Conservation (phyloP, 192 early-diverging fungal genomes). For the Rhizophagus prolifer region DNA sequence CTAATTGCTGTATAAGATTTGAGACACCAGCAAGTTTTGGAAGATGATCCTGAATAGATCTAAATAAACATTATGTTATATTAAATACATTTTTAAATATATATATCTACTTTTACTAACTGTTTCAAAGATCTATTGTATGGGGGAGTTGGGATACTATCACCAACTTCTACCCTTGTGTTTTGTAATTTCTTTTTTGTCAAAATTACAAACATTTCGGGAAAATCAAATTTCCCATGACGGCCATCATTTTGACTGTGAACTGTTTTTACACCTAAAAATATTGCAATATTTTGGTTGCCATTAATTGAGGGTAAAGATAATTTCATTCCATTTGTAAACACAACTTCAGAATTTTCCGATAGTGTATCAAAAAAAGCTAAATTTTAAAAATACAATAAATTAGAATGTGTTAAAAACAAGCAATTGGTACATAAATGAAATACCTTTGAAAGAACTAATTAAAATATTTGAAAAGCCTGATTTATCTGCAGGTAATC, state of each 20-base stretch:
- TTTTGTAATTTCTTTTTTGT: conserved; percentile 32
- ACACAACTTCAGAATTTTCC: conserved; percentile 29
- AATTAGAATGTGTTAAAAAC: neutral
- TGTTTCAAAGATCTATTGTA: conserved; percentile 11
- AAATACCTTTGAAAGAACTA: conserved; percentile 12
- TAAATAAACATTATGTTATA: neutral
- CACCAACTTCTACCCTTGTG: conserved; percentile 43
- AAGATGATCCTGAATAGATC: neutral
- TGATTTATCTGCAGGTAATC: conserved; percentile 17
- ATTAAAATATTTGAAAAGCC: conserved; percentile 29
- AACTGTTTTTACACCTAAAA: conserved; percentile 40
- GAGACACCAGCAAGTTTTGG: conserved; percentile 32
- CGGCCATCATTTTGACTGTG: conserved; percentile 16
- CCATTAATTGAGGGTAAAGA: conserved; percentile 31
- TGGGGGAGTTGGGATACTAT: conserved; percentile 7
- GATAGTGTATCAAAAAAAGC: conserved; percentile 33
- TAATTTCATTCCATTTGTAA: conserved; percentile 47
- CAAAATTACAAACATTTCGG: conserved; percentile 35
- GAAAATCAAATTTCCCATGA: conserved; percentile 9
- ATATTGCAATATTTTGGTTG: conserved; percentile 33
- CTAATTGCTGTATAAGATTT: conserved; percentile 24
- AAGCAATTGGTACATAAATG: neutral
- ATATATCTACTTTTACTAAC: neutral
- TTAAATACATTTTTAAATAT: neutral
- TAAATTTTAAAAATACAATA: neutral